phyloP scores from a whole-genome alignment of 2,329 filamentous ascomycete species.

The Penicillium glabrum region DNA sequence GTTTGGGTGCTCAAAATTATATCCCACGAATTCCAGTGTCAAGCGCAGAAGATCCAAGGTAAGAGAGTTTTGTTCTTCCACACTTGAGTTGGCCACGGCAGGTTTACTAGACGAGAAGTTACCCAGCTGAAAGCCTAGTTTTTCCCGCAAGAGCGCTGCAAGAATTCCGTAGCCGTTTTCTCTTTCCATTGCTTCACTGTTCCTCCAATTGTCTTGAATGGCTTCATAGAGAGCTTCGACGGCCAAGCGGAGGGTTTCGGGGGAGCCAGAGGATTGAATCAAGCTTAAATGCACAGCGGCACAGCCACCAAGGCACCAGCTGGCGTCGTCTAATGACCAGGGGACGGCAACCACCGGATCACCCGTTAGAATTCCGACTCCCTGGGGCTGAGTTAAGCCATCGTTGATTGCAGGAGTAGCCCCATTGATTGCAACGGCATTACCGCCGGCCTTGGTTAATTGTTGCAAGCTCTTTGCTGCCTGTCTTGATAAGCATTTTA shows the following conservation, averaged over 20 bases:
- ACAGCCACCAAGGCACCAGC: constrained; percentile 92
- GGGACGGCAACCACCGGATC: constrained; percentile 78
- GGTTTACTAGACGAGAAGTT: constrained; percentile 45
- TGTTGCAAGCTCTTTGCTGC: constrained; percentile 68
- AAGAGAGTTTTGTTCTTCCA: constrained; percentile 53
- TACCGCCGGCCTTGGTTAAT: constrained; percentile 70
- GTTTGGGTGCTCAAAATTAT: constrained; percentile 73
- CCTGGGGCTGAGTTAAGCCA: constrained; percentile 76
- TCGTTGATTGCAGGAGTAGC: constrained; percentile 86
- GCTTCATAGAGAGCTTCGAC: constrained; percentile 83
- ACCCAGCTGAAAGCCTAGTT: constrained; percentile 53
- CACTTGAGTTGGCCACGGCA: constrained; percentile 33
- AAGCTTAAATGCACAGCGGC: constrained; percentile 81
- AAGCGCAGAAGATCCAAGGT: constrained; percentile 67
- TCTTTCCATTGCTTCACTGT: constrained; percentile 96
- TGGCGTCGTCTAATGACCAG: constrained; percentile 82
- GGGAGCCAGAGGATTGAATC: constrained; percentile 71
- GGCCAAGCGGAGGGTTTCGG: constrained; percentile 70
- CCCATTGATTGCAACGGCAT: constrained; percentile 81
- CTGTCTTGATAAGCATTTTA: constrained; percentile 72
- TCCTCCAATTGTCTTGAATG: constrained; percentile 89
- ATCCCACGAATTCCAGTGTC: constrained; percentile 84
- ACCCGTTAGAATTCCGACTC: constrained; percentile 78
- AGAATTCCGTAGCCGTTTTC: constrained; percentile 92
- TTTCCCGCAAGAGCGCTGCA: constrained; percentile 78